phyloP scores from a whole-genome alignment of 2,329 filamentous ascomycete species.

The Aspergillus intermedius region DNA sequence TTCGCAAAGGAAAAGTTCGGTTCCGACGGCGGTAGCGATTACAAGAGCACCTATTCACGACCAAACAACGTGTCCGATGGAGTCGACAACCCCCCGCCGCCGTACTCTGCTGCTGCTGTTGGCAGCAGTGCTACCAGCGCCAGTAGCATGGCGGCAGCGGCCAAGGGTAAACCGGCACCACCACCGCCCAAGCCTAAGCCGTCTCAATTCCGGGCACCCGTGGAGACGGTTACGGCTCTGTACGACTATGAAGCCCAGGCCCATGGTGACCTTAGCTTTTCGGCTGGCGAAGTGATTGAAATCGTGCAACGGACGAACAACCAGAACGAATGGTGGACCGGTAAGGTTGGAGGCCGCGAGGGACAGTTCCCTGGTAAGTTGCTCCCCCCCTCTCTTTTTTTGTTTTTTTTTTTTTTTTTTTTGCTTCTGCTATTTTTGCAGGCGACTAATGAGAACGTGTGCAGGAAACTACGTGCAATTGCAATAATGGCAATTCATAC shows the following conservation, averaged over 20 bases:
- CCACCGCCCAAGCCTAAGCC: slow-evolving; percentile 80
- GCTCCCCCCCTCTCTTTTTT: no score
- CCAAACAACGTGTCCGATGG: slow-evolving; percentile 36
- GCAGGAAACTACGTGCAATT: slow-evolving; percentile 34
- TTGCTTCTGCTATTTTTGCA: neutral
- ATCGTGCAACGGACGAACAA: slow-evolving; percentile 78
- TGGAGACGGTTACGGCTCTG: slow-evolving; percentile 78
- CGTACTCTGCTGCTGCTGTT: slow-evolving; percentile 51
- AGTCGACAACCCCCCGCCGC: slow-evolving; percentile 60
- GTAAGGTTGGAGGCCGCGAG: slow-evolving; percentile 68
- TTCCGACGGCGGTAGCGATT: slow-evolving; percentile 17
- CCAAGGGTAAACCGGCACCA: slow-evolving; percentile 61
- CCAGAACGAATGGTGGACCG: slow-evolving; percentile 96
- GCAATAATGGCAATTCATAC: slow-evolving; percentile 15
- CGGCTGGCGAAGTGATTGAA: slow-evolving; percentile 81
- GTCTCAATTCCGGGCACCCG: slow-evolving; percentile 60
- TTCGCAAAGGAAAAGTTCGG: slow-evolving; percentile 26
- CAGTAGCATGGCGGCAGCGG: slow-evolving; percentile 44
- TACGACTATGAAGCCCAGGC: slow-evolving; percentile 97
- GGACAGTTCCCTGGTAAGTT: slow-evolving; percentile 90
- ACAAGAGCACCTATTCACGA: slow-evolving; percentile 27
- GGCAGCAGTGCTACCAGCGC: slow-evolving; percentile 26
- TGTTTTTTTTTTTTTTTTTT: neutral
- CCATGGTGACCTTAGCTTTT: slow-evolving; percentile 87
- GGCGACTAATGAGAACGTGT: slow-evolving; percentile 7